phyloP scores from a whole-genome alignment of 2,329 filamentous ascomycete species.

The Berkeleyomyces basicola region DNA sequence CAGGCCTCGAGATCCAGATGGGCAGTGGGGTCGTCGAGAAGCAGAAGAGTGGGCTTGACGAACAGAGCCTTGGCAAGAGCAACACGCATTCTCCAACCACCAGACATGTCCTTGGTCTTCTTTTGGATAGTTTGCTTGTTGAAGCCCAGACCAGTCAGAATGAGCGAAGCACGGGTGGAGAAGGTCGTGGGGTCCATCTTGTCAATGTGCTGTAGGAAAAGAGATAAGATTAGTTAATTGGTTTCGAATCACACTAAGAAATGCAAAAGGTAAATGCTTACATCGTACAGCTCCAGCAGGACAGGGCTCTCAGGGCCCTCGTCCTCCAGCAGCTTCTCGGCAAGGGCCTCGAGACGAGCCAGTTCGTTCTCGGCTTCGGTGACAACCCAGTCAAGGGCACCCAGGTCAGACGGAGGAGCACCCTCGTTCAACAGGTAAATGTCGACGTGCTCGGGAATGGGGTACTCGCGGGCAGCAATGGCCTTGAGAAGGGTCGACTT shows the following conservation, averaged over 20 bases:
- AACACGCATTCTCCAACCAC: conserved; percentile 99
- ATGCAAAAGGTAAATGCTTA: conserved; percentile 28
- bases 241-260: conserved; percentile 3
- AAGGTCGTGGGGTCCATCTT: conserved; percentile 98
- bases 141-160: conserved; percentile 96
- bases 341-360: conserved; percentile 71
- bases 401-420: conserved; percentile 72
- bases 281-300: conserved; percentile 89
- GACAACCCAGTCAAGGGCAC: conserved; percentile 94
- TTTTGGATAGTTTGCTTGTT: conserved; percentile 97
- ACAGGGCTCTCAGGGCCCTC: conserved; percentile 83
- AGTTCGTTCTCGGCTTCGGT: conserved; percentile 86
- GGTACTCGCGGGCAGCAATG: conserved; percentile 84
- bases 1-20: conserved; percentile 99
- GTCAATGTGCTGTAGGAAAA: conserved; percentile 66
- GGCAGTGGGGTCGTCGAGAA: conserved; percentile 95
- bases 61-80: conserved; percentile 94
- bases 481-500: conserved; percentile 97
- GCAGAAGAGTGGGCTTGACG: conserved; percentile 87
- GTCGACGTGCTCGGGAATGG: conserved; percentile 89
- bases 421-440: conserved; percentile 98
- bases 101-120: conserved; percentile 99
- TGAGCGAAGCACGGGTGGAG: conserved; percentile 84
- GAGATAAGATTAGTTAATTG: conserved; percentile 15
- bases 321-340: conserved; percentile 79